A percentile compares a stretch with the other conserved stretches of the same genome.
Evolutionary conservation across 2,329 filamentous ascomycete genomes (phyloP).

Genomic region (Fusarium sp.): DNA sequence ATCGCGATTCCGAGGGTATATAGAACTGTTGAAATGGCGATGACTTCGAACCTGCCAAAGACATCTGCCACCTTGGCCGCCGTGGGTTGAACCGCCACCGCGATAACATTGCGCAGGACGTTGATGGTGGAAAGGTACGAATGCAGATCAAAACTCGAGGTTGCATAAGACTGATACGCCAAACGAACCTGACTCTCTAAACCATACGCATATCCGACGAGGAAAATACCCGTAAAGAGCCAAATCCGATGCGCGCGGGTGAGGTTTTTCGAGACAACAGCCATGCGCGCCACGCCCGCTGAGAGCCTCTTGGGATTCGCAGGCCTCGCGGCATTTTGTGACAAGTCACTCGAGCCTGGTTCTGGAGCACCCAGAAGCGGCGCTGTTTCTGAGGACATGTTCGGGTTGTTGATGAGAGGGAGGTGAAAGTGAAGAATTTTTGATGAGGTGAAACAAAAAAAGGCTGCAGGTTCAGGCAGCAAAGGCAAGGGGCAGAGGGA

Average conservation of each 20-base stretch:
- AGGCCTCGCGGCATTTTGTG: not conserved
- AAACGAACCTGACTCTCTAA: conserved; percentile 63
- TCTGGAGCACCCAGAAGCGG: conserved; percentile 20
- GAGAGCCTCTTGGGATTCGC: conserved; percentile 23
- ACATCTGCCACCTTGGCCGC: conserved; percentile 72
- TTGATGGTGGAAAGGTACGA: conserved; percentile 68
- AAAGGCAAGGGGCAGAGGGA: not conserved
- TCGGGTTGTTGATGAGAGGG: not conserved
- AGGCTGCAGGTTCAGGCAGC: not conserved
- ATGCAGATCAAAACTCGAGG: conserved; percentile 61
- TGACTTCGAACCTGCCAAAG: conserved; percentile 69
- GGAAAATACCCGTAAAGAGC: conserved; percentile 67
- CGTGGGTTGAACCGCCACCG: conserved; percentile 67
- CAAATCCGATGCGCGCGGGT: conserved; percentile 57
- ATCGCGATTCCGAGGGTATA: conserved; percentile 65
- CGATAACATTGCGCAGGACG: conserved; percentile 67
- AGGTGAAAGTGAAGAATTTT: not conserved
- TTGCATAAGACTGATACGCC: conserved; percentile 66
- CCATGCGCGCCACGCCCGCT: conserved; percentile 63
- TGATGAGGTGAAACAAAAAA: not conserved
- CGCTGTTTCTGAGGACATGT: conserved; percentile 24
- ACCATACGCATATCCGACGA: conserved; percentile 70
- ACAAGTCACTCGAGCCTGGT: not conserved
- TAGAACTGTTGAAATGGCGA: conserved; percentile 65
- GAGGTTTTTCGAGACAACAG: conserved; percentile 59